phyloP scores from a whole-genome alignment of 345 rosid genomes.

The Brassica incana region DNA sequence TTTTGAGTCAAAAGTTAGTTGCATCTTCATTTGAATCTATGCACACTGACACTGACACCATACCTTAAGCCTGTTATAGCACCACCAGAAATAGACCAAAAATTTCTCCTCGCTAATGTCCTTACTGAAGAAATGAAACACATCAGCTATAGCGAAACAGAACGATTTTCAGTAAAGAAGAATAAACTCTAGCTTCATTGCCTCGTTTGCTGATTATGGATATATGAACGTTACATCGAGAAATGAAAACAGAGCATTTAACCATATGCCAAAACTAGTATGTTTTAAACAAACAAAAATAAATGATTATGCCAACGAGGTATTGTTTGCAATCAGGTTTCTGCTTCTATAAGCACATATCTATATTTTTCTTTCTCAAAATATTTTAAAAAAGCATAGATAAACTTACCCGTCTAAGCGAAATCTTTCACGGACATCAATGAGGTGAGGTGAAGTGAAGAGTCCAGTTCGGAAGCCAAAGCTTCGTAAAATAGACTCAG shows the following conservation, averaged over 20 bases:
- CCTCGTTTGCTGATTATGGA: background rate
- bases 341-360: background rate
- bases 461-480: constrained; percentile 93
- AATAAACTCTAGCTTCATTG: background rate
- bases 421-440: constrained; percentile 92
- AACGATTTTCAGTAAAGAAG: background rate
- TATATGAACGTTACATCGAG: background rate
- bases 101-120: constrained; percentile 87
- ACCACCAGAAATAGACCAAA: constrained; percentile 98
- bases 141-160: constrained; percentile 27
- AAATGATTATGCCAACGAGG: background rate
- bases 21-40: constrained; percentile 16
- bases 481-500: constrained; percentile 82
- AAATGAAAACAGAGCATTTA: background rate
- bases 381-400: background rate
- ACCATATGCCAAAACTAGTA: background rate
- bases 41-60: constrained; percentile 6
- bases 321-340: background rate
- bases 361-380: background rate
- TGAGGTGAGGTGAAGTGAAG: constrained; percentile 95
- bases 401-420: constrained; percentile 76
- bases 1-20: background rate
- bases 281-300: background rate
- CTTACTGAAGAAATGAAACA: constrained; percentile 50
- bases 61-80: constrained; percentile 88